phyloP scores from a whole-genome alignment of 352 stramenopile species.

The Ophiocytium majus region DNA sequence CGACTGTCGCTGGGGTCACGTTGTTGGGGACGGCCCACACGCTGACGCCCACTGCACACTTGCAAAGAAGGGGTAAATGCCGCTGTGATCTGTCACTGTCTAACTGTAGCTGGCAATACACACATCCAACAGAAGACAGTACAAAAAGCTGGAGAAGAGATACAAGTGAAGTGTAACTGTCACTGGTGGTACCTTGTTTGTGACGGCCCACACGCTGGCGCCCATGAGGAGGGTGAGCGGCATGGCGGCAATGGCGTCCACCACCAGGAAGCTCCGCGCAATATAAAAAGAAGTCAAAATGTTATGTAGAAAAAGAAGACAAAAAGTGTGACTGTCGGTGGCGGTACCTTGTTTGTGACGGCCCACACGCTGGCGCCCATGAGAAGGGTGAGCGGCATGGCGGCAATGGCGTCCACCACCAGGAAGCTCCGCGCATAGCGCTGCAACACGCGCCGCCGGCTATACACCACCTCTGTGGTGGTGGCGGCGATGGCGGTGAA shows the following conservation, averaged over 20 bases:
- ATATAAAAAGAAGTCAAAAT: too few species aligned
- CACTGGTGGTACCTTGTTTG: not conserved
- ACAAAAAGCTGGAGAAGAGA: too few species aligned
- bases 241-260: slow-evolving; percentile 38
- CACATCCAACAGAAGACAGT: too few species aligned
- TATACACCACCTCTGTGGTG: slow-evolving; percentile 28
- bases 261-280: slow-evolving; percentile 25
- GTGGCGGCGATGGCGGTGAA: not conserved
- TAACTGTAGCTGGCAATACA: too few species aligned
- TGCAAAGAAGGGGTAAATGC: too few species aligned
- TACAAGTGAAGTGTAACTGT: not conserved
- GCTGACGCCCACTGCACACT: too few species aligned
- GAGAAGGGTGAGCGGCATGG: slow-evolving; percentile 42
- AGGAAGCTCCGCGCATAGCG: slow-evolving; percentile 34
- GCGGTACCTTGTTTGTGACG: slow-evolving; percentile 51
- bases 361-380: slow-evolving; percentile 32
- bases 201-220: not conserved
- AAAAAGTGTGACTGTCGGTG: too few species aligned
- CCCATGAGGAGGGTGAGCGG: slow-evolving; percentile 40
- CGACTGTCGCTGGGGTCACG: too few species aligned
- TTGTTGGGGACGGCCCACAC: too few species aligned
- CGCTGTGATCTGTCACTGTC: too few species aligned
- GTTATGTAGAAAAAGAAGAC: too few species aligned
- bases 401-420: slow-evolving; percentile 37
- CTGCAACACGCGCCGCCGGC: slow-evolving; percentile 27